Conservation (phyloP, 176 grass and related monocot genomes). For the Oryza glumipatula region DNA sequence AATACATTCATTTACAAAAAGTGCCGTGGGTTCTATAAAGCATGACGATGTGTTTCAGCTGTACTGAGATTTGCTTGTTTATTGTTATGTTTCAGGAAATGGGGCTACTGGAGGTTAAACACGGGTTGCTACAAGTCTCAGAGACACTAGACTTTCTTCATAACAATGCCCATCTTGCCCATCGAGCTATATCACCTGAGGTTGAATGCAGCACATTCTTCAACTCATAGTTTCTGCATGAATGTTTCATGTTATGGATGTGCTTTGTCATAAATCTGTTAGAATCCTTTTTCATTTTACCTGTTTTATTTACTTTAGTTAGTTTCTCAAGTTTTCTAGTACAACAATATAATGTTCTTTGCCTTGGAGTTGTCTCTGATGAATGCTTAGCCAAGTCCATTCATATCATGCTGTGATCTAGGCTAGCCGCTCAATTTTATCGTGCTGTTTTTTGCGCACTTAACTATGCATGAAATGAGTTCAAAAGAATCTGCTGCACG, state of each 20-base stretch:
- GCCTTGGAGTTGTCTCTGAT: neutral
- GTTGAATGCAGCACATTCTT: constrained; percentile 47
- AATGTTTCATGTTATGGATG: constrained; percentile 34
- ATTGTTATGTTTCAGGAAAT: constrained; percentile 68
- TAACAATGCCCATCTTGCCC: constrained; percentile 92
- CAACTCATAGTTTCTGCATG: constrained; percentile 28
- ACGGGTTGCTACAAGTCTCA: constrained; percentile 93
- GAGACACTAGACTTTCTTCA: constrained; percentile 99
- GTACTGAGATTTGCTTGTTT: neutral
- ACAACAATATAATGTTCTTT: neutral
- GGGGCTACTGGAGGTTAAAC: constrained; percentile 94
- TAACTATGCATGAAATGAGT: constrained; percentile 10
- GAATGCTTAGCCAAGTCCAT: neutral
- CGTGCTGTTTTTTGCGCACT: neutral
- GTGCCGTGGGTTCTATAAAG: constrained; percentile 5
- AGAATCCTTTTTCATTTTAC: constrained; percentile 2
- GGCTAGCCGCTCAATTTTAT: constrained; percentile 2
- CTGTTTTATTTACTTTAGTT: neutral
- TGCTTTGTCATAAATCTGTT: neutral
- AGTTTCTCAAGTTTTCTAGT: neutral
- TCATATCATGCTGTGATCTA: constrained; percentile 13
- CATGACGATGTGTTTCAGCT: constrained; percentile 3
- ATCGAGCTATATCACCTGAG: constrained; percentile 97
- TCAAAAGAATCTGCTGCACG: neutral
- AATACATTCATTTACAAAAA: neutral